Evolutionary conservation across 768 basidiomycete species (phyloP).

Genomic region (Boletus rubroflammeus): DNA sequence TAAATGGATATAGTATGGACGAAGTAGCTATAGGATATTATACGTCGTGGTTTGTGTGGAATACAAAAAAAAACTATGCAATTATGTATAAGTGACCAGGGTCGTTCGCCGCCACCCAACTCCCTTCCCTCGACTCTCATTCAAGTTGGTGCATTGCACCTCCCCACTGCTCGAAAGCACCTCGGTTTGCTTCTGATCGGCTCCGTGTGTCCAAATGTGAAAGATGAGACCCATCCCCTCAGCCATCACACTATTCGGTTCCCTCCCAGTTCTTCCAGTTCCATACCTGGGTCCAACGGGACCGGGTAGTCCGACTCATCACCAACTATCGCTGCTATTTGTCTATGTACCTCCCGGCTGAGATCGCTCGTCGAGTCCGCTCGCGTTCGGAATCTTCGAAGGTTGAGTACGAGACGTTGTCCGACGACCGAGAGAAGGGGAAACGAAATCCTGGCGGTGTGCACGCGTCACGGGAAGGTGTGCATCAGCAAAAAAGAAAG

Average conservation of each 20-base stretch:
- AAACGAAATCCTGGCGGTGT: constrained; percentile 2
- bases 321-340: constrained; percentile 1
- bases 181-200: background rate
- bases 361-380: constrained; percentile 10
- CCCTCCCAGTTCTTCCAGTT: background rate
- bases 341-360: constrained; percentile 9
- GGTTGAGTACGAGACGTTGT: constrained; percentile 26
- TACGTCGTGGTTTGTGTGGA: background rate
- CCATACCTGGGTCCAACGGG: background rate
- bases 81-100: background rate
- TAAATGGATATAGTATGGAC: background rate
- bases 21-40: background rate
- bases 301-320: background rate
- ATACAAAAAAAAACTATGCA: background rate
- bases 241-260: too few species aligned
- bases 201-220: too few species aligned
- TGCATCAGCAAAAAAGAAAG: background rate
- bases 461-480: background rate
- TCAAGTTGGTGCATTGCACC: too few species aligned
- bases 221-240: background rate
- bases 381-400: constrained; percentile 4
- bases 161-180: background rate
- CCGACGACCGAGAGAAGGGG: constrained; percentile 14
- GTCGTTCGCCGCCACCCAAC: background rate
- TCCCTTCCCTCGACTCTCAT: background rate